Percentiles rank a stretch among this genome's conserved stretches.
phyloP scores from a whole-genome alignment of 768 basidiomycete genomes.

The Trametes cinnabarina region DNA sequence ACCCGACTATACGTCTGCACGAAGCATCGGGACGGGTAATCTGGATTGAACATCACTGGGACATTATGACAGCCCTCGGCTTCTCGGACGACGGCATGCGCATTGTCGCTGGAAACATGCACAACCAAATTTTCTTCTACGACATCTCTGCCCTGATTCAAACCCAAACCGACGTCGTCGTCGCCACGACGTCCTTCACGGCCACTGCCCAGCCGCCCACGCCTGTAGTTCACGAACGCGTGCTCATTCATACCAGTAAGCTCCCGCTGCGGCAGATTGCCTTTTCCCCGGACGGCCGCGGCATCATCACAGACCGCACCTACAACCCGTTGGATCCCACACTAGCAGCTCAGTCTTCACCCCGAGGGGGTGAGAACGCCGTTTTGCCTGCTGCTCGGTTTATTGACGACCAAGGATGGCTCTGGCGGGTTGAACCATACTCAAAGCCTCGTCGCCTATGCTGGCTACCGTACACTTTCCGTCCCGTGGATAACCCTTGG shows the following conservation, averaged over 20 bases:
- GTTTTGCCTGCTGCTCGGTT: not conserved
- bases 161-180: not conserved
- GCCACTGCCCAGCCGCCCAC: too few species aligned
- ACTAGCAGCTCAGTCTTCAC: not conserved
- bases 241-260: not conserved
- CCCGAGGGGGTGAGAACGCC: not conserved
- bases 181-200: too few species aligned
- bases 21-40: not conserved
- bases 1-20: not conserved
- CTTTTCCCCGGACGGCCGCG: not conserved
- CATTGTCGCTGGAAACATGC: not conserved
- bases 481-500: not conserved
- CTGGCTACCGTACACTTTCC: not conserved
- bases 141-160: not conserved
- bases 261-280: not conserved
- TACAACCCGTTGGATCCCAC: not conserved
- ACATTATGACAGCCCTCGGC: not conserved
- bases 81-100: not conserved
- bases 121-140: not conserved
- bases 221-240: not conserved
- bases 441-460: not conserved
- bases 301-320: not conserved
- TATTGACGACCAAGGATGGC: not conserved
- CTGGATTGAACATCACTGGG: not conserved
- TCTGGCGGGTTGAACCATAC: not conserved